Conservation (phyloP, 805 yeast species). For the Debaryomyces tyrocola region DNA sequence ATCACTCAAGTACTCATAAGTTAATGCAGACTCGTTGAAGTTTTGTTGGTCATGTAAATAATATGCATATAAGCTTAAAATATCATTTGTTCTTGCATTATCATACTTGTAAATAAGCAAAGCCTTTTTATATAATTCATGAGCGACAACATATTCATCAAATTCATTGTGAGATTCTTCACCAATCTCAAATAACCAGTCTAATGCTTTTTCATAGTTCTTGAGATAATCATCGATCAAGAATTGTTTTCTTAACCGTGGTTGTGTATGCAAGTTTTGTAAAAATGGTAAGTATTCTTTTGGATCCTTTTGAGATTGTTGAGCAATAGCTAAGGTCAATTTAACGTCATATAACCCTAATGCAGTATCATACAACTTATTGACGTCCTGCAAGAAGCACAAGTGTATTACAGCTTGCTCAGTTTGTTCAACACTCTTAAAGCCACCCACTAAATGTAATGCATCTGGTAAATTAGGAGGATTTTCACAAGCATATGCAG, state of each 20-base stretch:
- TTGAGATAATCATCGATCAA: slow-evolving; percentile 78
- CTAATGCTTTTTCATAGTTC: slow-evolving; percentile 65
- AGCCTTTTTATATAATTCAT: slow-evolving; percentile 70
- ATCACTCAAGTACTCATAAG: slow-evolving; percentile 67
- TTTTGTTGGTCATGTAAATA: slow-evolving; percentile 54
- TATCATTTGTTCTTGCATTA: slow-evolving; percentile 48
- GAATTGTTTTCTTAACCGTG: slow-evolving; percentile 66
- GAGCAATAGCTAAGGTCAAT: slow-evolving; percentile 81
- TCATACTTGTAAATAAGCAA: slow-evolving; percentile 62
- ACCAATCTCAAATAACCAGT: slow-evolving; percentile 56
- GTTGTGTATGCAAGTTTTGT: slow-evolving; percentile 70
- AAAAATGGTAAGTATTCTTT: slow-evolving; percentile 93
- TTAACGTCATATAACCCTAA: slow-evolving; percentile 81
- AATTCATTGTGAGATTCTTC: slow-evolving; percentile 49
- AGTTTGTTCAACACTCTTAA: slow-evolving; percentile 45
- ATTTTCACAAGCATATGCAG: slow-evolving; percentile 88
- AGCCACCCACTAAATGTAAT: slow-evolving; percentile 55
- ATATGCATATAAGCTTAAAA: slow-evolving; percentile 64
- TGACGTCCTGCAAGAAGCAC: slow-evolving; percentile 89
- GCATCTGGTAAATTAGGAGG: slow-evolving; percentile 87
- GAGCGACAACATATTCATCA: slow-evolving; percentile 64
- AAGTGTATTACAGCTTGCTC: slow-evolving; percentile 74
- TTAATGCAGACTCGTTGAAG: slow-evolving; percentile 74
- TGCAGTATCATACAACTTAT: slow-evolving; percentile 74
- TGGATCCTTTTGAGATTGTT: slow-evolving; percentile 96